Evolutionary conservation across 2,329 filamentous ascomycete species (phyloP).

Genomic region (Magnaporthiopsis rhizophila): DNA sequence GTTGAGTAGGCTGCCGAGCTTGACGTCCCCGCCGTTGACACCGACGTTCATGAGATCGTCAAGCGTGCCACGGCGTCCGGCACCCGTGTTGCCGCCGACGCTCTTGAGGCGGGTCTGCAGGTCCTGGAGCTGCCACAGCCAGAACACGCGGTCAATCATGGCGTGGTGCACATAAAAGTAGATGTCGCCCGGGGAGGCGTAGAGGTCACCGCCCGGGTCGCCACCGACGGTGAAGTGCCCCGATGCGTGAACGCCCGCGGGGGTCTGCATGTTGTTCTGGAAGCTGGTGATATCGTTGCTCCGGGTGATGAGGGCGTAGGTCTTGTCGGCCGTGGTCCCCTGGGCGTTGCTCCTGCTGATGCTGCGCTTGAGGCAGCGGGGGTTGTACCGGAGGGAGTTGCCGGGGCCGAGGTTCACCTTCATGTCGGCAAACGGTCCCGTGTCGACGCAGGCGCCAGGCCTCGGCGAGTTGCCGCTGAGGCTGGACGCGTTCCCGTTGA

Average conservation of each 20-base stretch:
- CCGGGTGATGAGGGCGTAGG: conserved; percentile 10
- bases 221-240: conserved; percentile 27
- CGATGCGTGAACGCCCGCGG: conserved; percentile 21
- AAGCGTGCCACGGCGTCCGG: neutral
- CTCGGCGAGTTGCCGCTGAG: conserved; percentile 26
- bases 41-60: conserved; percentile 9
- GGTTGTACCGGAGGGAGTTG: conserved; percentile 21
- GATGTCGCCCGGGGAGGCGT: conserved; percentile 23
- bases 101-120: conserved; percentile 15
- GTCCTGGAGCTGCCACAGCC: conserved; percentile 28
- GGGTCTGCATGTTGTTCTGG: conserved; percentile 23
- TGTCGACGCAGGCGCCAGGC: conserved; percentile 20
- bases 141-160: conserved; percentile 24
- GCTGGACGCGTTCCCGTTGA: conserved; percentile 32
- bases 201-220: conserved; percentile 27
- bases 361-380: conserved; percentile 26
- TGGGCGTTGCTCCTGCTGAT: conserved; percentile 15
- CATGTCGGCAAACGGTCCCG: conserved; percentile 20
- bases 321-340: conserved; percentile 16
- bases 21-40: conserved; percentile 4
- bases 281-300: conserved; percentile 8
- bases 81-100: conserved; percentile 1
- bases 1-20: conserved; percentile 10
- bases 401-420: conserved; percentile 24
- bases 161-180: conserved; percentile 27